phyloP scores from a whole-genome alignment of 73 alveolate genomes.

The Blepharisma stoltei region DNA sequence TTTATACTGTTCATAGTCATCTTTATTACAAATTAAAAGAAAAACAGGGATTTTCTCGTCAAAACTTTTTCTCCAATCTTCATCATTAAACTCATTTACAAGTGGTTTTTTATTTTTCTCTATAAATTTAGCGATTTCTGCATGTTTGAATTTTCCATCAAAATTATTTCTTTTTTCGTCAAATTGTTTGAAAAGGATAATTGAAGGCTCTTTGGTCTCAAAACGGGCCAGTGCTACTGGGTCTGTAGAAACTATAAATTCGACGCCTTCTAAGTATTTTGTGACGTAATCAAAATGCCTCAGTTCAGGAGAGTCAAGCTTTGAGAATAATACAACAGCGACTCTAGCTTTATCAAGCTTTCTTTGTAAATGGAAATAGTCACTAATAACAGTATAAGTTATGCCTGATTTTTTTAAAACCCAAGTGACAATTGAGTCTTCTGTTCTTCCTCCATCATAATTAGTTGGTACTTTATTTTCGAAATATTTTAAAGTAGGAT shows the following conservation, averaged over 20 bases:
- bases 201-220: neutral
- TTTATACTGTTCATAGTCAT: constrained; percentile 34
- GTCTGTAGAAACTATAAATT: neutral
- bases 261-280: neutral
- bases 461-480: constrained; percentile 49
- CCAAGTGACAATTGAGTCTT: constrained; percentile 73
- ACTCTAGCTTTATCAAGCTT: neutral
- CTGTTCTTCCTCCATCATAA: constrained; percentile 74
- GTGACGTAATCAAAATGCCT: constrained; percentile 14
- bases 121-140: neutral
- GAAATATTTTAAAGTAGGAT: constrained; percentile 71
- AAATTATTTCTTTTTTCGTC: constrained; percentile 2
- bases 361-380: neutral
- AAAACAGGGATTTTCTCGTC: neutral
- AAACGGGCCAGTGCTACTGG: neutral
- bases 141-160: neutral
- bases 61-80: neutral
- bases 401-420: constrained; percentile 24
- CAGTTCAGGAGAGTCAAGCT: neutral
- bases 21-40: neutral
- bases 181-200: neutral
- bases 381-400: neutral
- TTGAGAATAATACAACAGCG: constrained; percentile 20
- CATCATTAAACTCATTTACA: neutral
- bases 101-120: neutral